A percentile compares a stretch with the other conserved stretches of the same genome.
Evolutionary conservation across 2,329 filamentous ascomycete species (phyloP).

Genomic region (Gnomoniopsis sp.): DNA sequence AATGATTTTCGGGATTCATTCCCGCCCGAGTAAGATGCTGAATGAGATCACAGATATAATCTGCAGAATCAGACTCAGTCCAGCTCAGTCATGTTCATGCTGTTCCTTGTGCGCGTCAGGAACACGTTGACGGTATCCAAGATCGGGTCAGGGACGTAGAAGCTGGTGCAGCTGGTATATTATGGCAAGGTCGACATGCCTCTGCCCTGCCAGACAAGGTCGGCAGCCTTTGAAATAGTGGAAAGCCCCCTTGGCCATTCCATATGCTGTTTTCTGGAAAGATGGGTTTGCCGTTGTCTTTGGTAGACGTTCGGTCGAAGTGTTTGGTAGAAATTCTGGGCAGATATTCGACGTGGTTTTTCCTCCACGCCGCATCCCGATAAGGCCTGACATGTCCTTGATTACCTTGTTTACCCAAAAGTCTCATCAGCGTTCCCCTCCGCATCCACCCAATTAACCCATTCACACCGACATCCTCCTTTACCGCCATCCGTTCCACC

Average conservation of each 20-base stretch:
- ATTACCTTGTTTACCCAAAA: neutral
- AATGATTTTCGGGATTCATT: too few species aligned
- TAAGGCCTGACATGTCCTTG: neutral
- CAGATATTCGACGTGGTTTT: too few species aligned
- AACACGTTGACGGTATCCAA: neutral
- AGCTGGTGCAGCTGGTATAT: too few species aligned
- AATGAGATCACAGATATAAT: neutral
- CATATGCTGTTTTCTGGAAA: too few species aligned
- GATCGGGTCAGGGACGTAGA: too few species aligned
- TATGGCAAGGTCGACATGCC: too few species aligned
- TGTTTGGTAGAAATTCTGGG: too few species aligned
- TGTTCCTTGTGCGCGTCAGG: neutral
- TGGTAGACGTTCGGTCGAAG: too few species aligned
- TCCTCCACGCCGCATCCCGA: neutral
- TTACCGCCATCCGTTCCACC: slow-evolving; percentile 63
- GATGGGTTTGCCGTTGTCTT: too few species aligned
- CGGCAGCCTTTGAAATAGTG: too few species aligned
- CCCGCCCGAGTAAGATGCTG: neutral
- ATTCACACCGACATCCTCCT: slow-evolving; percentile 60
- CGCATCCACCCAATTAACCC: slow-evolving; percentile 48
- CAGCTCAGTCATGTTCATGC: neutral
- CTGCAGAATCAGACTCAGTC: neutral
- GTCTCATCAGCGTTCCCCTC: slow-evolving; percentile 15
- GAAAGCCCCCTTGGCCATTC: too few species aligned
- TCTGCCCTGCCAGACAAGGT: too few species aligned